Evolutionary conservation across 2,329 filamentous ascomycete species (phyloP).

Genomic region (Aspergillus carbonarius): DNA sequence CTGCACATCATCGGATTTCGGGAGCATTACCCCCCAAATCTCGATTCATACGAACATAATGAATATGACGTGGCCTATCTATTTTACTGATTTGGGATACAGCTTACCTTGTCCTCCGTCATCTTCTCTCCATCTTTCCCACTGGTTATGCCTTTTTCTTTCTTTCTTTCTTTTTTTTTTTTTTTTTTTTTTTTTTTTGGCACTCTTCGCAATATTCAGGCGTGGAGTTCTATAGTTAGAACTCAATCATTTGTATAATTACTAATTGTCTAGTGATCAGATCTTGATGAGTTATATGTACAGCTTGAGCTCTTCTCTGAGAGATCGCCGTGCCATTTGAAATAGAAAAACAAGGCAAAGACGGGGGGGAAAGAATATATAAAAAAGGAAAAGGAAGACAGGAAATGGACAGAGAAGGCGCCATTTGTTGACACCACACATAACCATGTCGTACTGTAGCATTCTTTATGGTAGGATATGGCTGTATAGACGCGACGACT

Average conservation of each 20-base stretch:
- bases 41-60: conserved; percentile 12
- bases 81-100: conserved; percentile 2
- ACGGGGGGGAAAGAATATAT: not conserved
- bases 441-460: too few species aligned
- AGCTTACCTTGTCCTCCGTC: not conserved
- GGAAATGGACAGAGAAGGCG: too few species aligned
- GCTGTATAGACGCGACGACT: too few species aligned
- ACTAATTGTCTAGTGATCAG: conserved; percentile 3
- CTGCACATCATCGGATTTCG: conserved; percentile 6
- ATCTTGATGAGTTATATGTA: conserved; percentile 10
- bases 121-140: not conserved
- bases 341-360: not conserved
- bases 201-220: conserved; percentile 3
- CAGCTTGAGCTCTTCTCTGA: not conserved
- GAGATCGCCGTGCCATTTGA: not conserved
- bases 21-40: not conserved
- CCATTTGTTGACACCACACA: too few species aligned
- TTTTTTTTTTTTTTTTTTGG: not conserved
- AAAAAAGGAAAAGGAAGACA: not conserved
- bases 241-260: conserved; percentile 12
- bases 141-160: not conserved
- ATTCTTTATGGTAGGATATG: too few species aligned
- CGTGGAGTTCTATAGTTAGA: conserved; percentile 14
- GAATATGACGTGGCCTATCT: conserved; percentile 8
- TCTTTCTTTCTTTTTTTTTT: not conserved